Base-by-base conservation (phyloP, 495 filamentous ascomycete species). In the Neurospora sp. region DNA sequence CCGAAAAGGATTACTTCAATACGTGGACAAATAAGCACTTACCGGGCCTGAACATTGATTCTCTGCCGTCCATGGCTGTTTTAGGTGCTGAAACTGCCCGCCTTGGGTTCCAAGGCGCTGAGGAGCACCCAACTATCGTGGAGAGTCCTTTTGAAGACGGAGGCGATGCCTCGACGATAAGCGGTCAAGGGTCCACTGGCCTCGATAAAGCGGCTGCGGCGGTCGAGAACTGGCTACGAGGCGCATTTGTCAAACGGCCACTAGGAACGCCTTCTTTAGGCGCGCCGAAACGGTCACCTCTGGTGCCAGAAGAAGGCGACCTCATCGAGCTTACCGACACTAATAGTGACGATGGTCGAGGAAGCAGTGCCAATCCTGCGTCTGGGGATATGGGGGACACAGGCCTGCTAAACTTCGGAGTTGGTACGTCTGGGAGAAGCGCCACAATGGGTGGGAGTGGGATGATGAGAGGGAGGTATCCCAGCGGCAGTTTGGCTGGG, bases 201-300 rank as follows among this genome's bases (percentile, higher is more conserved):
- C 81, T 98, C 7, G 94, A 97, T 76, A 92, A 93, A 71, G 89
- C 96, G 2, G 94, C 94, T 0, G 90, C 92, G 14, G 92, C 90
- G 14, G 88, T 99, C 39, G 95, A 98, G 81, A 89, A 90, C 8
- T 99, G 96, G 93, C 86, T 98, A 75, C 85, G 94, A 59, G 93
- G 91, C 74, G 88, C 95, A 72, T 92, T 91, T 44, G 88, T 86
- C 3, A 88, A 88, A 76, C 85, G 85, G 14, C 54, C 54, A 66
- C 16, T 87, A 4, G 83, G 83, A 31, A 87, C 86, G 40, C 84
- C 88, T 1, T 78, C 83, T 5, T 71, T 87, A 16, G 80, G 83
- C 8, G 83, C 83, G 5, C 81, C 79, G 38, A 79, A 79, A 71
- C 75, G 74, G 72, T 75, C 69, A 69, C 75, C 71, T 74, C 82